These are phyloP conservation scores for Wickerhamiella alocasiicola DNA, from an alignment of 805 yeast species.

Conservation along the genomic window DNA sequence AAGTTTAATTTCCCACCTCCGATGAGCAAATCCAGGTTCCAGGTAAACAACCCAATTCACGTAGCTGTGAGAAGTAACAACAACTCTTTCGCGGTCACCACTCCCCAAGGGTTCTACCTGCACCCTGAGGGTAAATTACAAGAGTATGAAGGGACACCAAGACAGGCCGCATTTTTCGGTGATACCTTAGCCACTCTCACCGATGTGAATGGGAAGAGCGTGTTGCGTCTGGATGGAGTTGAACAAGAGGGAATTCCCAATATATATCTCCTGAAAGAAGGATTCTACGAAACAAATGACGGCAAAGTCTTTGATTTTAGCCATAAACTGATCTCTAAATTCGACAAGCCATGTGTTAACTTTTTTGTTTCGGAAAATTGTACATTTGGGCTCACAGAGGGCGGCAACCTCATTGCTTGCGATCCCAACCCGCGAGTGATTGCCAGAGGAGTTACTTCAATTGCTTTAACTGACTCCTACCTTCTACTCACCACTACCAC, in stretches of 20 bases:
- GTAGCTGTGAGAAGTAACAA: constrained; percentile 43
- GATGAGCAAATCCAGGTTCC: constrained; percentile 56
- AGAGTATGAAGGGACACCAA: constrained; percentile 8
- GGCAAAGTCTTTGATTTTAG: constrained; percentile 11
- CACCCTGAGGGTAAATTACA: background rate
- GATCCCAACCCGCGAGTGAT: constrained; percentile 30
- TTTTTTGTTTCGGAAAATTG: constrained; percentile 22
- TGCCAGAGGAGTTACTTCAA: constrained; percentile 70
- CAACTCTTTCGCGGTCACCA: background rate
- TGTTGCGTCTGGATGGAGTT: background rate
- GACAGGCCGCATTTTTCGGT: constrained; percentile 3
- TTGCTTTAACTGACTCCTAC: constrained; percentile 45
- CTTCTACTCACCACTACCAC: constrained; percentile 77
- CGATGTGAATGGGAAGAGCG: background rate
- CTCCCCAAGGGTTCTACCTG: constrained; percentile 17
- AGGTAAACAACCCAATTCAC: constrained; percentile 44
- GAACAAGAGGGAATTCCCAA: background rate
- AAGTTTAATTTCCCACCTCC: constrained; percentile 95
- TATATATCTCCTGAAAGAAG: constrained; percentile 5
- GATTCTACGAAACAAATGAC: constrained; percentile 8
- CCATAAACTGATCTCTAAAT: constrained; percentile 32
- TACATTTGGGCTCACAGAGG: constrained; percentile 62
- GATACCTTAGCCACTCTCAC: background rate
- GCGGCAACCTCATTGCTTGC: constrained; percentile 50
- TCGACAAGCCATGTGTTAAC: constrained; percentile 55